These are phyloP conservation scores for Leptographium radiaticola DNA, from an alignment of 2,329 filamentous ascomycete species.

Conservation along the genomic window DNA sequence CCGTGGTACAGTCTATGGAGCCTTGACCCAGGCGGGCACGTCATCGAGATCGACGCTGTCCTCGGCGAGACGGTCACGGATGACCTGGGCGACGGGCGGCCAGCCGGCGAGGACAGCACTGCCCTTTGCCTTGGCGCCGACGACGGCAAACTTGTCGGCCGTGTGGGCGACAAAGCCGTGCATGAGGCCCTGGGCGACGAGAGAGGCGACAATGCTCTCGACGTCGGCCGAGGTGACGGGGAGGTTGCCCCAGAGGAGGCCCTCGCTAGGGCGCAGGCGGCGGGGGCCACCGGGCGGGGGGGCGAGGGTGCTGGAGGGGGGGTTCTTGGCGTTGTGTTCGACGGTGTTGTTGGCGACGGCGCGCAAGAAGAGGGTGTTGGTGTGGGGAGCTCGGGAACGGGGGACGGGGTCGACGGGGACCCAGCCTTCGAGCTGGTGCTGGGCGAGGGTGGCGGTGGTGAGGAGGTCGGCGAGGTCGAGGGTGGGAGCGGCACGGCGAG, in stretches of 20 bases:
- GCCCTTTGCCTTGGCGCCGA: constrained; percentile 56
- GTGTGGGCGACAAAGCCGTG: constrained; percentile 74
- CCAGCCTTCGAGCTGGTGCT: constrained; percentile 49
- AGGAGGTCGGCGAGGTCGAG: constrained; percentile 60
- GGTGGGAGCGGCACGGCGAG: constrained; percentile 54
- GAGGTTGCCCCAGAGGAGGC: constrained; percentile 51
- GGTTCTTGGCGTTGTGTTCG: constrained; percentile 7
- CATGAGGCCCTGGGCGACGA: constrained; percentile 70
- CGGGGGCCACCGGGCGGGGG: constrained; percentile 34
- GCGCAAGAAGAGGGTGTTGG: constrained; percentile 38
- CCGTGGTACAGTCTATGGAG: constrained; percentile 1
- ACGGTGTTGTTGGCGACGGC: constrained; percentile 34
- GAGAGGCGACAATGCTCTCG: constrained; percentile 63
- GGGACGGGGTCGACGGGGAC: constrained; percentile 22
- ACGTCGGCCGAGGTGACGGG: constrained; percentile 48
- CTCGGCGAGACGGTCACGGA: constrained; percentile 45
- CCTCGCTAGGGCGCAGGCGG: constrained; percentile 42
- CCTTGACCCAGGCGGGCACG: constrained; percentile 21
- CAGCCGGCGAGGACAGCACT: constrained; percentile 59
- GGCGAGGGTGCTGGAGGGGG: constrained; percentile 20
- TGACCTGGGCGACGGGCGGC: constrained; percentile 58
- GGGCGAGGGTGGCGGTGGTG: constrained; percentile 48
- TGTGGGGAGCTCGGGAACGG: constrained; percentile 25
- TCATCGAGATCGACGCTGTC: constrained; percentile 41
- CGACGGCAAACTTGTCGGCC: constrained; percentile 66